Percentiles rank a stretch among this genome's conserved stretches.
Conservation (phyloP, 495 filamentous ascomycete genomes). For the Penicillium desertorum region DNA sequence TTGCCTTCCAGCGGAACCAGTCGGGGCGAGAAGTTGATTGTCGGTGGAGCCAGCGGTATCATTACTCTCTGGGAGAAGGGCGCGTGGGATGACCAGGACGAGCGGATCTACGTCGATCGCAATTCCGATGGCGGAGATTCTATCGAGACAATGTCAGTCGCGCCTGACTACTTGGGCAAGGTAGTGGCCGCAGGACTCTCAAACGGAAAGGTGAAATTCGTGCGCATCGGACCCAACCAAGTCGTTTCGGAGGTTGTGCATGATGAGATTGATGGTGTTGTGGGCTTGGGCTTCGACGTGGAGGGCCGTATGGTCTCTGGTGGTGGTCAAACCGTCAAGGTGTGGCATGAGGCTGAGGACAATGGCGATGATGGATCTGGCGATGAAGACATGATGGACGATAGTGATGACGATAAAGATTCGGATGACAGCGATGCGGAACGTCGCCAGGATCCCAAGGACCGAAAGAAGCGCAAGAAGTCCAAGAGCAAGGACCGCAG, state of each 20-base stretch:
- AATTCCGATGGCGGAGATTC: conserved; percentile 60
- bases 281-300: conserved; percentile 76
- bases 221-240: conserved; percentile 58
- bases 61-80: conserved; percentile 92
- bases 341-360: conserved; percentile 67
- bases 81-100: conserved; percentile 91
- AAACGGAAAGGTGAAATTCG: conserved; percentile 61
- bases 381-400: conserved; percentile 36
- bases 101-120: conserved; percentile 71
- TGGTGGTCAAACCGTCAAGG: conserved; percentile 77
- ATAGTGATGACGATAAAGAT: conserved; percentile 49
- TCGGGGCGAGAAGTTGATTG: conserved; percentile 72
- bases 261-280: conserved; percentile 80
- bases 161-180: conserved; percentile 63
- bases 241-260: conserved; percentile 63
- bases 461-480: conserved; percentile 60
- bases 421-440: conserved; percentile 47
- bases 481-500: conserved; percentile 53
- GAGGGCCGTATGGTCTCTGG: conserved; percentile 82
- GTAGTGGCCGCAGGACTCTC: conserved; percentile 73
- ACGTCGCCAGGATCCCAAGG: conserved; percentile 34
- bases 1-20: conserved; percentile 60
- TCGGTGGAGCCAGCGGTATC: conserved; percentile 77
- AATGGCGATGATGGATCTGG: conserved; percentile 35
- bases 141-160: conserved; percentile 65